Evolutionary conservation across 192 early-diverging fungal species (phyloP).

Genomic region (Coemansia sp.): DNA sequence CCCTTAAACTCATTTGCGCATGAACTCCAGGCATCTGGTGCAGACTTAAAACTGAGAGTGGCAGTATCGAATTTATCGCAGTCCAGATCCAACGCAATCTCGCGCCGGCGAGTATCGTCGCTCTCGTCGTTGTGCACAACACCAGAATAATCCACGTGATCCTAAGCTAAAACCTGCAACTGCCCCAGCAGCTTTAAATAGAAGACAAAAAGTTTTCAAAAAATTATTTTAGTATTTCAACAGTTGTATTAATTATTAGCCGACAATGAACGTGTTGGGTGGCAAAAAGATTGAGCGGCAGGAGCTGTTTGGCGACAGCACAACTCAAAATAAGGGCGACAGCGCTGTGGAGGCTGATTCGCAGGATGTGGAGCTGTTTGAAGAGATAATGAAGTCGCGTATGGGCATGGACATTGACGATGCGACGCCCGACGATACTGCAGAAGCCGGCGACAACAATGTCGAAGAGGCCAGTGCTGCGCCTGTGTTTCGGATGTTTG

Average conservation of each 20-base stretch:
- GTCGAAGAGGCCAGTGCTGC: background rate
- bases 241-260: background rate
- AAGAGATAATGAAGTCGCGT: constrained; percentile 43
- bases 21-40: background rate
- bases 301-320: constrained; percentile 32
- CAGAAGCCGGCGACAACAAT: background rate
- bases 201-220: background rate
- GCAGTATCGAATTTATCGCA: background rate
- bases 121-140: constrained; percentile 13
- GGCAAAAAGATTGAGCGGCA: constrained; percentile 41
- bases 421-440: background rate
- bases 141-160: constrained; percentile 4
- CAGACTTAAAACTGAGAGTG: background rate
- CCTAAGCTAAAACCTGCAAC: background rate
- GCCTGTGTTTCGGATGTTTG: constrained; percentile 47
- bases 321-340: constrained; percentile 4
- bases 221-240: background rate
- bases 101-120: constrained; percentile 39
- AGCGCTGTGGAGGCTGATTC: constrained; percentile 9
- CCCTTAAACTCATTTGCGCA: constrained; percentile 1
- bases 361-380: constrained; percentile 43
- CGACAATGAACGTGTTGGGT: constrained; percentile 2
- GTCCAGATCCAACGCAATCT: constrained; percentile 12
- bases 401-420: constrained; percentile 12
- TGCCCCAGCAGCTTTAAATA: background rate